Percentiles rank a stretch among this genome's conserved stretches.
Conservation (phyloP, 2,329 filamentous ascomycete species). For the Rhexocercosporidium sp. region DNA sequence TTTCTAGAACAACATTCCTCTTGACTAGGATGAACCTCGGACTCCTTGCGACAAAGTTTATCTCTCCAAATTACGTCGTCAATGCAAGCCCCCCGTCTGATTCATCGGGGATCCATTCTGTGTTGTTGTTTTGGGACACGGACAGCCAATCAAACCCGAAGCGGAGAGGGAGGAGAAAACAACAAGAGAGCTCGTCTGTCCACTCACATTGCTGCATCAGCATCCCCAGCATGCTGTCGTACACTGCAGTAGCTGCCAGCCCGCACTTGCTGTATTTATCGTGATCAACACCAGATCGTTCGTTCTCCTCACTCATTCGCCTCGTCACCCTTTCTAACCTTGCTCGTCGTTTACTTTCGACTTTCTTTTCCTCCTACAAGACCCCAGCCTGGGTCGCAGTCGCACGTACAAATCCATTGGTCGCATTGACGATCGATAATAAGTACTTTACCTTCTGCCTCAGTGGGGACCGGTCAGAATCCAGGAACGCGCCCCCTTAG, state of each 20-base stretch:
- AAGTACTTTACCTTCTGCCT: constrained; percentile 11
- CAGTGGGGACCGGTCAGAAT: constrained; percentile 6
- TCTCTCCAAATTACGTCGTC: constrained; percentile 39
- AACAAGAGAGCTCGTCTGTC: neutral
- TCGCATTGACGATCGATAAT: constrained; percentile 15
- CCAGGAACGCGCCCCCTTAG: constrained; percentile 27
- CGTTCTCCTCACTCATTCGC: constrained; percentile 12
- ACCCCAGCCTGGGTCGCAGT: constrained; percentile 1
- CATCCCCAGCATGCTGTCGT: neutral
- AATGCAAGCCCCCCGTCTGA: constrained; percentile 18
- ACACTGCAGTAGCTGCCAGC: neutral
- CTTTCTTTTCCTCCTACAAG: neutral
- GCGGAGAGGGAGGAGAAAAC: constrained; percentile 5
- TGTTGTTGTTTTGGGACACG: constrained; percentile 21
- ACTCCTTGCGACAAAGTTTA: constrained; percentile 10
- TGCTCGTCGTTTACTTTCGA: constrained; percentile 8
- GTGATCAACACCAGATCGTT: constrained; percentile 13
- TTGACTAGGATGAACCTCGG: constrained; percentile 12
- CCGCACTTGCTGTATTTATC: constrained; percentile 27
- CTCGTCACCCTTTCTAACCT: constrained; percentile 10
- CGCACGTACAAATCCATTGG: constrained; percentile 10
- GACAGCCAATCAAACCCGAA: constrained; percentile 19
- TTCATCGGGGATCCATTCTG: constrained; percentile 17
- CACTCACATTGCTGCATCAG: constrained; percentile 3
- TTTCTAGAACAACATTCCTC: neutral